Percentiles rank a stretch among this genome's conserved stretches.
phyloP scores from a whole-genome alignment of 2,329 filamentous ascomycete species.

The Hymenotorrendiella dingleyae region DNA sequence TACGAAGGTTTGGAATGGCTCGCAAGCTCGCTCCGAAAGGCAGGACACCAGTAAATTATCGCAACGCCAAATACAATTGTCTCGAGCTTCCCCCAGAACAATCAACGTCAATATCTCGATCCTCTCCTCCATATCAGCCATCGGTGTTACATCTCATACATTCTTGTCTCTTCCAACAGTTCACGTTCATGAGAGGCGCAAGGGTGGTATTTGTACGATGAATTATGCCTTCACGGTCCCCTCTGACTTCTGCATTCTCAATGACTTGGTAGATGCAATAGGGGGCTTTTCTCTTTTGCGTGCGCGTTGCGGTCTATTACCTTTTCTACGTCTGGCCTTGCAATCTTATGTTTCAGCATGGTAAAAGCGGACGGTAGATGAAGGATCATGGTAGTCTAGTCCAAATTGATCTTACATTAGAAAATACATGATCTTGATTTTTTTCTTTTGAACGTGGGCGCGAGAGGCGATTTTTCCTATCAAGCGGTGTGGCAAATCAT shows the following conservation, averaged over 20 bases:
- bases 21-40: constrained; percentile 75
- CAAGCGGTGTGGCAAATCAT: too few relatives aligned
- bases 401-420: constrained; percentile 33
- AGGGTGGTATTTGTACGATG: constrained; percentile 33
- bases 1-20: constrained; percentile 65
- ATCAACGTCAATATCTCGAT: constrained; percentile 29
- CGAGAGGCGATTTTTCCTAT: too few relatives aligned
- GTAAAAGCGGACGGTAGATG: constrained; percentile 33
- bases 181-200: constrained; percentile 31
- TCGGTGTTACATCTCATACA: constrained; percentile 27
- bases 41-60: constrained; percentile 52
- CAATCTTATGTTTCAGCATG: constrained; percentile 31
- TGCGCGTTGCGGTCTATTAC: constrained; percentile 22
- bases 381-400: constrained; percentile 33
- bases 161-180: constrained; percentile 30
- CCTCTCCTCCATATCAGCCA: constrained; percentile 26
- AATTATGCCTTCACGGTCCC: constrained; percentile 26
- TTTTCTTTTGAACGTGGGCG: too few relatives aligned
- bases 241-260: constrained; percentile 27
- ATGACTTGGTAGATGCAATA: constrained; percentile 19
- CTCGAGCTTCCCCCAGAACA: constrained; percentile 24
- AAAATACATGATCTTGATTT: constrained; percentile 17
- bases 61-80: constrained; percentile 20
- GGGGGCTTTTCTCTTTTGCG: constrained; percentile 19
- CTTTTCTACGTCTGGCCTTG: constrained; percentile 29